Evolutionary conservation across 352 stramenopile genomes (phyloP), one percentile per base, ranked within the genome.

Genomic region (Phytophthora vignae): DNA sequence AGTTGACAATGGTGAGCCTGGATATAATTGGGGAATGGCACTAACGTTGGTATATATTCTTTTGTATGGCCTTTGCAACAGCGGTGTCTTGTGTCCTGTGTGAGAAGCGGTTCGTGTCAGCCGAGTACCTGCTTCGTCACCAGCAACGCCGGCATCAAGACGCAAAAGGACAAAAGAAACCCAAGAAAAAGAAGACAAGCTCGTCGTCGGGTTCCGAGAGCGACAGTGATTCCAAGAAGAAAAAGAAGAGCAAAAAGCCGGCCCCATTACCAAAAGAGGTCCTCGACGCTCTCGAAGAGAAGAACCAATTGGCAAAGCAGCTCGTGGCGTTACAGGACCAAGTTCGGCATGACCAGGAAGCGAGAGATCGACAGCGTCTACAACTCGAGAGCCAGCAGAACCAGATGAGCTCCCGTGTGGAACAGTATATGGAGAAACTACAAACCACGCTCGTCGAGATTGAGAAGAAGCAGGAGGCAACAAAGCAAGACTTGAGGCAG

Each of bases 31-130:
- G 40, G 6, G 40, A n/a, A 9, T 21, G 6, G 2, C 3, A 48
- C 40, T 49, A 5, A 31, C 9, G n/a, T 33, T 22, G 15, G 14
- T 15, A 55, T 52, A 12, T 31, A 42, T 25, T 48, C n/a, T 0
- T 36, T 31, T 56, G 4, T 52, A 44, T 57, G 8, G 31, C 19
- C 60, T 9, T 17, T 65, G 31, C 1, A 54, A 11, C 27, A 89
- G 81, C 81, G 11, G 71, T 83, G 10, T 62, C 75, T 8, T 94
- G 88, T 49, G 82, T 93, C 0, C 46, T 96, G 12, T 96, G 88
- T 66, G 75, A 79, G 17, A 96, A 96, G 66, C 83, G 80, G 22
- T 96, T 96, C 59, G 56, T 96, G 2, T 91, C 85, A 25, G 73
- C 83, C 0, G 81, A 91, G 54, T 96, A 93, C 60, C 72, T 96